Evolutionary conservation across 345 rosid genomes (phyloP).

Genomic region (Gossypium raimondii): DNA sequence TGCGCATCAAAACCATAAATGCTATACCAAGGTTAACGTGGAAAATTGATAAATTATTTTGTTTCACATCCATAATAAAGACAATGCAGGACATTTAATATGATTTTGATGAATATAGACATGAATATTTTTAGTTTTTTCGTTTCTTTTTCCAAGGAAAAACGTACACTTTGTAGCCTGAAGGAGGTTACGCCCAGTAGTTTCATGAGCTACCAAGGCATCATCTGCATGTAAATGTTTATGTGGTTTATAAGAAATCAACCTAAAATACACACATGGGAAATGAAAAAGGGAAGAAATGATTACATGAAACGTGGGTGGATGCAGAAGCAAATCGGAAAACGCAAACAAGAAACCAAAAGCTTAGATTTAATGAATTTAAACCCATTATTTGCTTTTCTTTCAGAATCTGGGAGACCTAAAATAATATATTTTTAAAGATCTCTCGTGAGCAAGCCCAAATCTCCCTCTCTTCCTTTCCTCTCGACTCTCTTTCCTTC

Average conservation of each 20-base stretch:
- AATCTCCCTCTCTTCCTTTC: not conserved
- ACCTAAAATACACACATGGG: not conserved
- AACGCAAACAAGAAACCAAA: constrained; percentile 23
- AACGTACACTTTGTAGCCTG: constrained; percentile 51
- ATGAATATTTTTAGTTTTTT: not conserved
- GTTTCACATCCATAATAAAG: not conserved
- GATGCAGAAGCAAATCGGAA: constrained; percentile 32
- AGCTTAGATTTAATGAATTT: constrained; percentile 12
- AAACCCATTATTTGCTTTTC: constrained; percentile 27
- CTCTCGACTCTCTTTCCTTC: not conserved
- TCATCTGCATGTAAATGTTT: constrained; percentile 39
- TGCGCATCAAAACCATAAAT: constrained; percentile 15
- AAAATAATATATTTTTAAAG: not conserved
- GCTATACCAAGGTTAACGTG: too few relatives aligned
- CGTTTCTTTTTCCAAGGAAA: not conserved
- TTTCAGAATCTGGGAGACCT: constrained; percentile 22
- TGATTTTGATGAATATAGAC: not conserved
- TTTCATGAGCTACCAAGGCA: constrained; percentile 32
- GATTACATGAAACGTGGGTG: constrained; percentile 36
- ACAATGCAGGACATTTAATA: not conserved
- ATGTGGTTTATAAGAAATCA: too few relatives aligned
- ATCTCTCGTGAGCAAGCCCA: constrained; percentile 14
- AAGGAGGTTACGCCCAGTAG: constrained; percentile 58
- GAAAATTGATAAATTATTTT: too few relatives aligned
- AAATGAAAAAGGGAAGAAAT: not conserved